Conservation (phyloP, 1,284 basidiomycete species). For the Ceratobasidium sp. region DNA sequence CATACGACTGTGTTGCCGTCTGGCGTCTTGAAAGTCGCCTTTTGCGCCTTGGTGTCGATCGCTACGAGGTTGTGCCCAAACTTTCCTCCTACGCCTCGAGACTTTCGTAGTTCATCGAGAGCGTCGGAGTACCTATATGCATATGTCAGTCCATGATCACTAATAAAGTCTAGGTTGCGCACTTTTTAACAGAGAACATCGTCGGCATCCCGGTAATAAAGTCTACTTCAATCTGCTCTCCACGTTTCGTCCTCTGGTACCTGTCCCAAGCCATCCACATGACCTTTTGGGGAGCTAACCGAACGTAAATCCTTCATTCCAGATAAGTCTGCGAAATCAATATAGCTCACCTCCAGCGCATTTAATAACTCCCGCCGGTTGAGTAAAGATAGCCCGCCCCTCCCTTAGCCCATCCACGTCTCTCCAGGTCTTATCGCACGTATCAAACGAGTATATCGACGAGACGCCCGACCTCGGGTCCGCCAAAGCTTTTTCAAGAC, state of each 20-base stretch:
- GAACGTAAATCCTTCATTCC: not conserved
- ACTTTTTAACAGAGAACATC: constrained; percentile 79
- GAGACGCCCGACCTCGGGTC: constrained; percentile 86
- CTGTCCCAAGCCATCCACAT: constrained; percentile 95
- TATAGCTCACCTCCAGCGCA: constrained; percentile 74
- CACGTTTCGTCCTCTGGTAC: constrained; percentile 68
- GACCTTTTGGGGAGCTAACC: constrained; percentile 86
- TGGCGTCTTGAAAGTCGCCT: constrained; percentile 84
- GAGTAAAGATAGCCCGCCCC: constrained; percentile 94
- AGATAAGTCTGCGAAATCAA: not conserved
- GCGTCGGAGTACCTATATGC: constrained; percentile 91
- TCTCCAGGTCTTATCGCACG: constrained; percentile 87
- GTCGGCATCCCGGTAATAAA: constrained; percentile 94
- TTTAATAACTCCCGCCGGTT: constrained; percentile 94
- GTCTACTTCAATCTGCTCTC: constrained; percentile 71
- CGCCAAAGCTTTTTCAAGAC: constrained; percentile 79
- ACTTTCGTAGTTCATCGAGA: constrained; percentile 78
- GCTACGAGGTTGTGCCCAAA: constrained; percentile 89
- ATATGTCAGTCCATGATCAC: not conserved
- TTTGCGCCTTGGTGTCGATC: constrained; percentile 73
- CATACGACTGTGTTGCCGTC: constrained; percentile 68
- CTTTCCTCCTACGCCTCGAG: constrained; percentile 81
- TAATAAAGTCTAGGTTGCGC: not conserved
- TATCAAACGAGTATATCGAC: constrained; percentile 91
- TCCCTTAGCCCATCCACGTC: constrained; percentile 79